Conservation (phyloP, 805 yeast genomes). For the Kazachstania bromeliacearum region DNA sequence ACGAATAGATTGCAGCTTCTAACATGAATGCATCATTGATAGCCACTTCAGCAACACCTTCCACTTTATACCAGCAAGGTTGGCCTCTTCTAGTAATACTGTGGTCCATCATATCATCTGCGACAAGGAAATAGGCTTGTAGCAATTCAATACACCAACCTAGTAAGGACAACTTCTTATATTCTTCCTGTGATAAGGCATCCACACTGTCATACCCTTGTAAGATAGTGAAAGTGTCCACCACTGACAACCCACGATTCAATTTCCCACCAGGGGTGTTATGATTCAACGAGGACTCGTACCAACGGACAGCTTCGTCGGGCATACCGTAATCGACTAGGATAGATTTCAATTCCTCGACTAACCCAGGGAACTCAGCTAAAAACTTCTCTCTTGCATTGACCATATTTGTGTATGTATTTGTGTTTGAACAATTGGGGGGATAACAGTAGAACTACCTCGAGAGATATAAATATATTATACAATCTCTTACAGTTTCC, state of each 20-base stretch:
- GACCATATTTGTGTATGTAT: too few species aligned
- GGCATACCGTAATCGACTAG: constrained; percentile 71
- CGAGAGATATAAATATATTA: too few species aligned
- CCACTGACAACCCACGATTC: constrained; percentile 91
- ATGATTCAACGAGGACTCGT: constrained; percentile 58
- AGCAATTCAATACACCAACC: constrained; percentile 95
- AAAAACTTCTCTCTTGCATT: constrained; percentile 50
- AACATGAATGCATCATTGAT: constrained; percentile 96
- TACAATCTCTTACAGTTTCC: too few species aligned
- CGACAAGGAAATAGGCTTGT: constrained; percentile 94
- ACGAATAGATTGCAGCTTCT: constrained; percentile 85
- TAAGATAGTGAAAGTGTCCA: constrained; percentile 81
- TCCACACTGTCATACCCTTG: constrained; percentile 48
- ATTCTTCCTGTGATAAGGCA: constrained; percentile 60
- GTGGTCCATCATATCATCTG: constrained; percentile 97
- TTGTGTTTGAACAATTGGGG: too few species aligned
- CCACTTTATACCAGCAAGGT: constrained; percentile 89
- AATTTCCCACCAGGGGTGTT: constrained; percentile 95
- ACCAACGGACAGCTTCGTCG: constrained; percentile 80
- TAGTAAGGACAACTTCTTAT: constrained; percentile 73
- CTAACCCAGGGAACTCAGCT: constrained; percentile 64
- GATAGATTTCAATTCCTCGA: constrained; percentile 59
- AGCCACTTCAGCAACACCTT: constrained; percentile 82
- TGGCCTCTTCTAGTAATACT: constrained; percentile 97
- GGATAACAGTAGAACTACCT: too few species aligned